A percentile compares a stretch with the other conserved stretches of the same genome.
phyloP scores from a whole-genome alignment of 257 asterid species.

The Fraxinus cuspidata region DNA sequence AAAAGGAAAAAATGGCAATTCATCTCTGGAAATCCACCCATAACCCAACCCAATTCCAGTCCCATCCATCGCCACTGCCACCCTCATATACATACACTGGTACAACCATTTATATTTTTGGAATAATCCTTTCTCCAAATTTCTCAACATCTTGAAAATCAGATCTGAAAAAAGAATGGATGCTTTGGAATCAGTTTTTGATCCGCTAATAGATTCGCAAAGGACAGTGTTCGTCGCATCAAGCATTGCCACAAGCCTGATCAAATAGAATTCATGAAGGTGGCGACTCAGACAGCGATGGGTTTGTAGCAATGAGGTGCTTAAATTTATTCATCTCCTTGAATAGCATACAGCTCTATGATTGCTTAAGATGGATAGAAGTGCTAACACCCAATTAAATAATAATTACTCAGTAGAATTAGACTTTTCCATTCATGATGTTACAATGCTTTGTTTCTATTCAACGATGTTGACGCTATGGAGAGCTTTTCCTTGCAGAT shows the following conservation, averaged over 20 bases:
- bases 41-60: neutral
- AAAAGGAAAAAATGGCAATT: neutral
- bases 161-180: slow-evolving; percentile 40
- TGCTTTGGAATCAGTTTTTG: slow-evolving; percentile 56
- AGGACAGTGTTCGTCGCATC: slow-evolving; percentile 58
- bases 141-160: neutral
- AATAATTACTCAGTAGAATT: too few relatives aligned
- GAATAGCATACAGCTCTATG: neutral
- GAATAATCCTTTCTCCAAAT: neutral
- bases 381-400: too few relatives aligned
- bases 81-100: neutral
- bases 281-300: slow-evolving; percentile 60
- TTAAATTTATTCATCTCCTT: slow-evolving; percentile 47
- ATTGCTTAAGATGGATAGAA: too few relatives aligned
- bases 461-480: neutral
- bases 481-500: neutral
- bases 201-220: slow-evolving; percentile 57
- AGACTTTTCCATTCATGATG: neutral
- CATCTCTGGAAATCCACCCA: neutral
- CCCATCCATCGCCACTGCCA: neutral
- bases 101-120: neutral
- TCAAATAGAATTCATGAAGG: slow-evolving; percentile 63
- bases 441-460: neutral
- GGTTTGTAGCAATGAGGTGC: slow-evolving; percentile 59
- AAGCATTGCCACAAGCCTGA: slow-evolving; percentile 70